Evolutionary conservation across 805 yeast genomes (phyloP).

Genomic region (Lachancea quebecensis): DNA sequence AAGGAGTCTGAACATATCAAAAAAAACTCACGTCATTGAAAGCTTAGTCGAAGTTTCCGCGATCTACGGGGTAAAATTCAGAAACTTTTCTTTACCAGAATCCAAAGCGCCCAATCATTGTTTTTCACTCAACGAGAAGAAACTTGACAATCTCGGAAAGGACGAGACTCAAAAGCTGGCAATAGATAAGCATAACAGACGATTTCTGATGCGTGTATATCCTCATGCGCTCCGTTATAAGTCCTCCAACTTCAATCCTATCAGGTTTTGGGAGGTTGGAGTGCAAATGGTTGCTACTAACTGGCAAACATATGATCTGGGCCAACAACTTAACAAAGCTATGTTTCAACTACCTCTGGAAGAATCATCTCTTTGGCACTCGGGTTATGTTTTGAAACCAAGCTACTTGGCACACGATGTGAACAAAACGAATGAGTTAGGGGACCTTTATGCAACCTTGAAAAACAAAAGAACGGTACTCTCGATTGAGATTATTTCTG

Average conservation of each 20-base stretch:
- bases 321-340: conserved; percentile 83
- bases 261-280: conserved; percentile 76
- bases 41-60: conserved; percentile 24
- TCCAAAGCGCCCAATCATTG: conserved; percentile 76
- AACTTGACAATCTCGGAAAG: conserved; percentile 53
- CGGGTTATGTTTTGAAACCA: conserved; percentile 83
- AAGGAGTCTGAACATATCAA: conserved; percentile 30
- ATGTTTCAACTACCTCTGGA: conserved; percentile 56
- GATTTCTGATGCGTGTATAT: conserved; percentile 73
- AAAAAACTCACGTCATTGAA: conserved; percentile 17
- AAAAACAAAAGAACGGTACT: conserved; percentile 17
- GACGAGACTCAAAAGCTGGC: conserved; percentile 51
- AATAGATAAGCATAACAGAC: conserved; percentile 68
- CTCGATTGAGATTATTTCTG: conserved; percentile 56
- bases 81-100: conserved; percentile 79
- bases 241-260: conserved; percentile 78
- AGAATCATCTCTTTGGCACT: conserved; percentile 22
- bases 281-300: conserved; percentile 94
- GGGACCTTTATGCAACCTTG: conserved; percentile 14
- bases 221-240: conserved; percentile 74
- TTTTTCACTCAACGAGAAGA: conserved; percentile 79
- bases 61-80: conserved; percentile 65
- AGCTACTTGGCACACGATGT: conserved; percentile 31
- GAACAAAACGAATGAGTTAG: conserved; percentile 23
- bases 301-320: conserved; percentile 89